These are phyloP conservation scores for Paecilomyces variotii DNA, from an alignment of 2,329 filamentous ascomycete species.

Conservation along the genomic window DNA sequence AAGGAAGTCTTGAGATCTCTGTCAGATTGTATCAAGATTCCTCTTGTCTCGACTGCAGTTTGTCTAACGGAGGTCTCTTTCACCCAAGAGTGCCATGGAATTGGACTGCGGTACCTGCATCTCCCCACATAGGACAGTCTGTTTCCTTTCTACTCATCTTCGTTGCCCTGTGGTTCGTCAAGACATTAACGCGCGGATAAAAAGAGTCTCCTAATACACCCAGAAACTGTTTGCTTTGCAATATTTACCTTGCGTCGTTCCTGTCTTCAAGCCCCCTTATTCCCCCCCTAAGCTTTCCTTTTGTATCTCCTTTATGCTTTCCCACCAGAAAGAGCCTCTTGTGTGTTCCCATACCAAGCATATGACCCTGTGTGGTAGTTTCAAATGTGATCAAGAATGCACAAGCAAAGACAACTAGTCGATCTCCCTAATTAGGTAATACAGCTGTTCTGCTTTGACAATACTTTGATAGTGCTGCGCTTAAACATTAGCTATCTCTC, in stretches of 20 bases:
- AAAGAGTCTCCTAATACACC: not conserved
- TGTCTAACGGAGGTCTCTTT: constrained; percentile 18
- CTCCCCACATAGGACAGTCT: not conserved
- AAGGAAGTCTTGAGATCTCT: constrained; percentile 13
- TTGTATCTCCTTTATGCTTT: not conserved
- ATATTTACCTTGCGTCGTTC: not conserved
- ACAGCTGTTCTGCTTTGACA: not conserved
- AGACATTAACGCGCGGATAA: not conserved
- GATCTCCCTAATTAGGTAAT: not conserved
- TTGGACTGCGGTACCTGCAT: not conserved
- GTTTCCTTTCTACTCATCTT: not conserved
- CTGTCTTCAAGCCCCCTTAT: not conserved
- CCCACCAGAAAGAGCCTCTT: not conserved
- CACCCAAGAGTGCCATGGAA: constrained; percentile 21
- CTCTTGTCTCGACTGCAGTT: constrained; percentile 14
- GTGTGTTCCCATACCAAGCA: not conserved
- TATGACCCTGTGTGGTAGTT: not conserved
- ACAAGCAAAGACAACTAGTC: not conserved
- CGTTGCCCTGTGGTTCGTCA: not conserved
- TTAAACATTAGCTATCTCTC: not conserved
- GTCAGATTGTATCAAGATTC: constrained; percentile 23
- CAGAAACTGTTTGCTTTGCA: not conserved
- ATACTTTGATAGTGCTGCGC: not conserved
- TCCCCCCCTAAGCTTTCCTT: not conserved
- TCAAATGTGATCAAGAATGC: not conserved